Percentiles rank a stretch among this genome's conserved stretches.
These are phyloP conservation scores for Dryas octopetala DNA, from an alignment of 306 rosid genomes.

Conservation along the genomic window DNA sequence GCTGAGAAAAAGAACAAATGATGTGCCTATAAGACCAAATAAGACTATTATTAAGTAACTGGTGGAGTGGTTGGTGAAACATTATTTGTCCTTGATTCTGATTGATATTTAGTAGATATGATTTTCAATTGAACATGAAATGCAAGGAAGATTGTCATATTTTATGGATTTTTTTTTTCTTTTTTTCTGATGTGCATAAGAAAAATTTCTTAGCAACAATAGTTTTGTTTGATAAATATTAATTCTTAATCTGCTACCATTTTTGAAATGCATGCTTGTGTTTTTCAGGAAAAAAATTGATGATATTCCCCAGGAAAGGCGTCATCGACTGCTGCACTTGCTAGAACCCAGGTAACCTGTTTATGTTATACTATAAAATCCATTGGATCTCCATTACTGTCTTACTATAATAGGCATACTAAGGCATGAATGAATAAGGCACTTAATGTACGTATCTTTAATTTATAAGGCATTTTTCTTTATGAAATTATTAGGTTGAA, in stretches of 20 bases:
- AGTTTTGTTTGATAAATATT: not conserved
- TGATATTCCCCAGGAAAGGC: constrained; percentile 80
- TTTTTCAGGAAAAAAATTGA: constrained; percentile 83
- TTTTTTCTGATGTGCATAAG: not conserved
- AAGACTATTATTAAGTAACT: not conserved
- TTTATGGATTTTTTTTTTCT: not conserved
- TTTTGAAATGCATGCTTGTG: not conserved
- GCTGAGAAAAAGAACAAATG: not conserved
- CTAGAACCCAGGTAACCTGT: constrained; percentile 59
- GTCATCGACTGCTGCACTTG: constrained; percentile 60
- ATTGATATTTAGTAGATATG: not conserved
- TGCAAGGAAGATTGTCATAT: not conserved
- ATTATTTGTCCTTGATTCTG: not conserved
- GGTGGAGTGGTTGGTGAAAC: not conserved
- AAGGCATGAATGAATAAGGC: not conserved
- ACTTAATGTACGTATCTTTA: not conserved
- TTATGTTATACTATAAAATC: not conserved
- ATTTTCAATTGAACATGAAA: not conserved
- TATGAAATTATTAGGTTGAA: not conserved
- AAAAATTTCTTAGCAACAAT: not conserved
- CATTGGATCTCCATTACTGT: not conserved
- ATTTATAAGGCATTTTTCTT: not conserved
- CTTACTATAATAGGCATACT: not conserved
- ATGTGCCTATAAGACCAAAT: not conserved
- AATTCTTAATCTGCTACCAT: constrained; percentile 12